phyloP scores from a whole-genome alignment of 176 grass and related monocot genomes.

The Carex pumila region DNA sequence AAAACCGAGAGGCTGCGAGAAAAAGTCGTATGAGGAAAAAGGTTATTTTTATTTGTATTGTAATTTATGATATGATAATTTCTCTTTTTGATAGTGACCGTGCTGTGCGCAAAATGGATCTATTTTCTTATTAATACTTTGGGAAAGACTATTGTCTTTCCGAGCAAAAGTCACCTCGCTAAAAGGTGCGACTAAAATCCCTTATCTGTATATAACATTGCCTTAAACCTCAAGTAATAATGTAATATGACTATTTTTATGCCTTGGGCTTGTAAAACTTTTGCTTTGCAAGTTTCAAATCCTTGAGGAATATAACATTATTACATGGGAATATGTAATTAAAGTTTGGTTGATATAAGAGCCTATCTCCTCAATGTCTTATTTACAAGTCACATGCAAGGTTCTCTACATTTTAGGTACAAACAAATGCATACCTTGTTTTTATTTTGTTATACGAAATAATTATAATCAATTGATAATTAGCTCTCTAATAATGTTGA shows the following conservation, averaged over 20 bases:
- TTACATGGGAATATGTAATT: not conserved
- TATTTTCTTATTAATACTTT: not conserved
- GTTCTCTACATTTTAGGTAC: not conserved
- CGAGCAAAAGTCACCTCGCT: not conserved
- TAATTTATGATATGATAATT: not conserved
- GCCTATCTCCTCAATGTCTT: not conserved
- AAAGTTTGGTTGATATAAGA: not conserved
- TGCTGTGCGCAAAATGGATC: too few species aligned
- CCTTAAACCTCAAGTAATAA: not conserved
- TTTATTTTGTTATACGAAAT: not conserved
- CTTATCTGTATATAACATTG: not conserved
- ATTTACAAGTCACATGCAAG: not conserved
- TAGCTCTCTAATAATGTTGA: not conserved
- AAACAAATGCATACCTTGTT: not conserved
- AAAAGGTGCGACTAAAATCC: not conserved
- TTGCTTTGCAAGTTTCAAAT: not conserved
- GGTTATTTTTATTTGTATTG: constrained; percentile 12
- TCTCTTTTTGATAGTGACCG: not conserved
- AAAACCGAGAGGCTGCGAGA: constrained; percentile 80
- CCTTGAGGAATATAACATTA: not conserved
- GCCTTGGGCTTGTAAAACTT: not conserved
- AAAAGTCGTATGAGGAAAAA: constrained; percentile 94
- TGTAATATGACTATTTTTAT: not conserved
- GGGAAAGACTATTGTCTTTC: not conserved
- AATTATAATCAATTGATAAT: not conserved